Evolutionary conservation across 345 rosid species (phyloP), one percentile per base, ranked within the genome.

Genomic region (Pugionium dolabratum): DNA sequence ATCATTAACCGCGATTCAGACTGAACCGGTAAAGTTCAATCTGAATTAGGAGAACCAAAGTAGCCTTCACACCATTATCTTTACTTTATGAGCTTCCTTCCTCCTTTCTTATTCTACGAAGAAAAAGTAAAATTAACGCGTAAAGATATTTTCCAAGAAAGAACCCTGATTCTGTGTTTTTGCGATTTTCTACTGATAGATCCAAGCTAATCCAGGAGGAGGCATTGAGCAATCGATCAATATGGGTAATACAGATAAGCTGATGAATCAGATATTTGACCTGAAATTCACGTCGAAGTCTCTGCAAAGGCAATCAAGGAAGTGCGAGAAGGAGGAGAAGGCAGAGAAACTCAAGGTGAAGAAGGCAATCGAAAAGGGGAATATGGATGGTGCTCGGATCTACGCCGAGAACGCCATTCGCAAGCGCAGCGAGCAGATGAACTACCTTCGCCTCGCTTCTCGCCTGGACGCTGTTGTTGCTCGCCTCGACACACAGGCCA

Each of bases 321-420:
- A 93, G 82, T 93, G 98, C 84, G 98, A 93, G 89, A 93, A 93
- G 83, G 97, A 90, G 5, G 98, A 90, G 90, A 93, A 93, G 40
- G 63, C 90, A n/a, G 99, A 90, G 85, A 90, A 90, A 66, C 69
- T 93, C 65, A 93, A 90, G 79, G 91, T 90, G 36, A 90, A 93
- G 83, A 93, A 93, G 80, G 98, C 98, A 51, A 93, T 90, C 66
- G 97, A 93, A 85, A 93, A 90, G 39, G 98, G 98, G 1, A 93
- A 93, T 74, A 84, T 90, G 96, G 98, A 93, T 62, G 98, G 98
- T 9, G 98, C 90, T 35, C 83, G 98, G 75, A 90, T 93, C 90
- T 93, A 93, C 54, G 97, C 97, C 2, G 98, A 90, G 83, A 93
- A 88, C 75, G 85, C 96, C 56, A 93, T 93, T 73, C 84, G 98